A percentile compares a stretch with the other conserved stretches of the same genome.
phyloP scores from a whole-genome alignment of 305 asterid species.

The Fraxinus nigra region DNA sequence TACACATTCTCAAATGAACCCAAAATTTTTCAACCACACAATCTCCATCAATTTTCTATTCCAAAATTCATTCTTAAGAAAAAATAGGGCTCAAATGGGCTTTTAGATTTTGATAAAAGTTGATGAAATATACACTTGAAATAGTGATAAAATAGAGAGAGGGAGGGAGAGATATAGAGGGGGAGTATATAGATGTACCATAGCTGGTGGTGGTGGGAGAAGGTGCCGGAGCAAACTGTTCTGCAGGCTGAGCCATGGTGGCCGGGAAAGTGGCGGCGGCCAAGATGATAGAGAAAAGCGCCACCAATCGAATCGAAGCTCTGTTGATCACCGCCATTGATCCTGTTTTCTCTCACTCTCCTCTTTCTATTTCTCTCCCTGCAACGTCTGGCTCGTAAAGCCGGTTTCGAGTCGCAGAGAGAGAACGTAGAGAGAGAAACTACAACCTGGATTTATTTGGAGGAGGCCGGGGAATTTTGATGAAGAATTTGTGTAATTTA shows the following conservation, averaged over 20 bases:
- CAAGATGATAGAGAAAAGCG: conserved; percentile 31
- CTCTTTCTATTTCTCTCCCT: conserved; percentile 26
- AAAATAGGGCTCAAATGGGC: no score
- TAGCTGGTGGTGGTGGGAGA: conserved; percentile 49
- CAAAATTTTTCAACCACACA: no score
- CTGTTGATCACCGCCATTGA: conserved; percentile 43
- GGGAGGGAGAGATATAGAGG: neutral
- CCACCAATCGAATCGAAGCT: conserved; percentile 19
- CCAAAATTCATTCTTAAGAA: no score
- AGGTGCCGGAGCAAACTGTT: conserved; percentile 41
- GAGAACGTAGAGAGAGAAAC: conserved; percentile 25
- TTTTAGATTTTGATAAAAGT: no score
- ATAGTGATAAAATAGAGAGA: neutral
- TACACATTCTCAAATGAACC: no score
- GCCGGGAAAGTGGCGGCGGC: conserved; percentile 33
- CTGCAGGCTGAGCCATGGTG: conserved; percentile 27
- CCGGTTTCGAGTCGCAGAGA: conserved; percentile 35
- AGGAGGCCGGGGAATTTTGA: neutral
- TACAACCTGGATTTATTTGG: neutral
- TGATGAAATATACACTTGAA: no score
- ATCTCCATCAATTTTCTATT: no score
- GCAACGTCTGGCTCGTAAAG: conserved; percentile 23
- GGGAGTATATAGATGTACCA: conserved; percentile 27
- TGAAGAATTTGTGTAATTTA: neutral
- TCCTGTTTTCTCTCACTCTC: neutral